phyloP scores from a whole-genome alignment of 306 rosid species.

The Heteromeles arbutifolia region DNA sequence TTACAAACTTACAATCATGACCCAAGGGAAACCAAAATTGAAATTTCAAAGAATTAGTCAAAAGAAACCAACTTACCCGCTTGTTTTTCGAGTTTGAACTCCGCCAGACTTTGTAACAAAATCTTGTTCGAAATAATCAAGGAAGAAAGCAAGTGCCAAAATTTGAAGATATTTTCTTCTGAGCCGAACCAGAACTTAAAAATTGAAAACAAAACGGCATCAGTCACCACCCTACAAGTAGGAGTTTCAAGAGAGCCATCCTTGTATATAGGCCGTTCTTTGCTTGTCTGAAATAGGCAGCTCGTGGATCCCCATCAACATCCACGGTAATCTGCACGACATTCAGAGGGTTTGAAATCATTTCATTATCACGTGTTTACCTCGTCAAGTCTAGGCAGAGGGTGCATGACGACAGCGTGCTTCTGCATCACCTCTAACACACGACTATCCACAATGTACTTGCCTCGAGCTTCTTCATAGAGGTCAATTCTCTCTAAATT shows the following conservation, averaged over 20 bases:
- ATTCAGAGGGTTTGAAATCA: neutral
- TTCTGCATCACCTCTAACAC: conserved; percentile 62
- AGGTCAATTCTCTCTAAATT: conserved; percentile 75
- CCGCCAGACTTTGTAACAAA: no score
- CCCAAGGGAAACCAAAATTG: no score
- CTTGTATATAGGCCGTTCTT: conserved; percentile 79
- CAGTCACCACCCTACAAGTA: conserved; percentile 68
- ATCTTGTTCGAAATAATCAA: no score
- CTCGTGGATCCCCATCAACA: conserved; percentile 69
- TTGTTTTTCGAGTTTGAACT: no score
- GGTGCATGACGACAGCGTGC: conserved; percentile 85
- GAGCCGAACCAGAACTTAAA: neutral
- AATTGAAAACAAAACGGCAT: neutral
- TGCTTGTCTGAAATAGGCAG: conserved; percentile 82
- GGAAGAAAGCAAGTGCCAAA: no score
- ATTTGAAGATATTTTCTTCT: neutral
- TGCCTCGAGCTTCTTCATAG: conserved; percentile 83
- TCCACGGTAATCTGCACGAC: conserved; percentile 61
- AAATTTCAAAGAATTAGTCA: no score
- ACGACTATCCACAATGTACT: conserved; percentile 59
- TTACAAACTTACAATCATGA: no score
- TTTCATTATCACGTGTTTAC: conserved; percentile 25
- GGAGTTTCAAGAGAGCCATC: conserved; percentile 80
- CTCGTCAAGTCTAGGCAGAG: conserved; percentile 80
- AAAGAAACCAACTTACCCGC: no score